phyloP scores from a whole-genome alignment of 148 eudicot species.

The Dysphania ambrosioides region DNA sequence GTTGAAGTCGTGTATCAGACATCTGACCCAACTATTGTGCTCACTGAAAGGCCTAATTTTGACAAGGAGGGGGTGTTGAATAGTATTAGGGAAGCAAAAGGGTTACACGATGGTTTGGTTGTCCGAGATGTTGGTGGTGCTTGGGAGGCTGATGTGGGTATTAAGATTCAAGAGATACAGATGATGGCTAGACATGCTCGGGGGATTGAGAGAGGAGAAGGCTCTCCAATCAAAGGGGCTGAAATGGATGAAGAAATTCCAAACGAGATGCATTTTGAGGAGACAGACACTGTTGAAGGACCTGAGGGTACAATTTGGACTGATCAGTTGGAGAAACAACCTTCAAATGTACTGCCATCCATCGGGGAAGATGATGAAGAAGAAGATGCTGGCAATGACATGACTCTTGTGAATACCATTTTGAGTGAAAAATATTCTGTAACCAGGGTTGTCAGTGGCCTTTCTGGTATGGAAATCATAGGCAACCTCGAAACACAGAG shows the following conservation, averaged over 20 bases:
- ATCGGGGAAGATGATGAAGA: not conserved
- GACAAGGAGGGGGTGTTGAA: conserved; percentile 53
- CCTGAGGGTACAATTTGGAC: not conserved
- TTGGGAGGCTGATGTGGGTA: conserved; percentile 25
- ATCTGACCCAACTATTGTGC: conserved; percentile 21
- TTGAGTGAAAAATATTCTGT: conserved; percentile 15
- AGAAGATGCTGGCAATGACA: conserved; percentile 3
- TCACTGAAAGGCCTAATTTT: conserved; percentile 54
- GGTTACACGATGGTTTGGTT: conserved; percentile 25
- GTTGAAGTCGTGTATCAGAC: conserved; percentile 56
- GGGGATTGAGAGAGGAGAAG: conserved; percentile 47
- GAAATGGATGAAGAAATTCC: conserved; percentile 25
- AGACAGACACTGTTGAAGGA: conserved; percentile 20
- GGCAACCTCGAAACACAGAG: not conserved
- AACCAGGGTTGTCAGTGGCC: conserved; percentile 22
- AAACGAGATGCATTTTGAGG: conserved; percentile 20
- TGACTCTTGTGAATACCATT: not conserved
- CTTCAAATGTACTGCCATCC: conserved; percentile 15
- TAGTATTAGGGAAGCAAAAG: conserved; percentile 46
- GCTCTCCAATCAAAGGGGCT: conserved; percentile 16
- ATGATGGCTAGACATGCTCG: conserved; percentile 75
- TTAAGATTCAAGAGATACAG: conserved; percentile 32
- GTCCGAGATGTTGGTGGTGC: conserved; percentile 37
- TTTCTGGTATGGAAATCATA: conserved; percentile 6
- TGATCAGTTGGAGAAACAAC: conserved; percentile 7